A percentile compares a stretch with the other conserved stretches of the same genome.
phyloP scores from a whole-genome alignment of 768 basidiomycete species.

The Psilocybe cubensis region DNA sequence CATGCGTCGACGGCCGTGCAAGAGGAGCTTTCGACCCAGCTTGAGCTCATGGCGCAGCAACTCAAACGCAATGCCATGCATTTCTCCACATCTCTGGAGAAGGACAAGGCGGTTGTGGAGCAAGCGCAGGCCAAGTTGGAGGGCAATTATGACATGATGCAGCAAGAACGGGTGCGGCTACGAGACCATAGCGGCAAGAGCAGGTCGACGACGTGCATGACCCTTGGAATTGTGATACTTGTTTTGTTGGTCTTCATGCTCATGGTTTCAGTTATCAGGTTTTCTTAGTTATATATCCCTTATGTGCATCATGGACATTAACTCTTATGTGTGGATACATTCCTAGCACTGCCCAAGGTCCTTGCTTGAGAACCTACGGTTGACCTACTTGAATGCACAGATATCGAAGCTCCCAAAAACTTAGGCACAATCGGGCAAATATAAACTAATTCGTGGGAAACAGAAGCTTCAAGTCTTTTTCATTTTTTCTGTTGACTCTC shows the following conservation, averaged over 20 bases:
- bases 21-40: slow-evolving; percentile 72
- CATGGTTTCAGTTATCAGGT: slow-evolving; percentile 74
- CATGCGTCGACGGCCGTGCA: slow-evolving; percentile 51
- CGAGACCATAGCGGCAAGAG: slow-evolving; percentile 67
- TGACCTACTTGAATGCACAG: no score
- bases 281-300: slow-evolving; percentile 27
- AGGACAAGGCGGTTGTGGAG: slow-evolving; percentile 75
- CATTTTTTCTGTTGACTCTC: no score
- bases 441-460: no score
- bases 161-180: slow-evolving; percentile 62
- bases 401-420: no score
- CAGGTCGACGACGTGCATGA: slow-evolving; percentile 73
- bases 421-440: no score
- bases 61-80: slow-evolving; percentile 83
- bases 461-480: no score
- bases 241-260: slow-evolving; percentile 72
- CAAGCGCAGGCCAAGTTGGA: slow-evolving; percentile 75
- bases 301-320: not conserved
- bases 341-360: not conserved
- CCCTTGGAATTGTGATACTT: slow-evolving; percentile 61
- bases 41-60: slow-evolving; percentile 86
- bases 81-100: slow-evolving; percentile 72
- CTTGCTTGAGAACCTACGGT: not conserved
- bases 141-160: slow-evolving; percentile 70
- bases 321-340: not conserved